Percentiles rank a stretch among this genome's conserved stretches.
Conservation (phyloP, 2,329 filamentous ascomycete species). For the Celoporthe dispersa region DNA sequence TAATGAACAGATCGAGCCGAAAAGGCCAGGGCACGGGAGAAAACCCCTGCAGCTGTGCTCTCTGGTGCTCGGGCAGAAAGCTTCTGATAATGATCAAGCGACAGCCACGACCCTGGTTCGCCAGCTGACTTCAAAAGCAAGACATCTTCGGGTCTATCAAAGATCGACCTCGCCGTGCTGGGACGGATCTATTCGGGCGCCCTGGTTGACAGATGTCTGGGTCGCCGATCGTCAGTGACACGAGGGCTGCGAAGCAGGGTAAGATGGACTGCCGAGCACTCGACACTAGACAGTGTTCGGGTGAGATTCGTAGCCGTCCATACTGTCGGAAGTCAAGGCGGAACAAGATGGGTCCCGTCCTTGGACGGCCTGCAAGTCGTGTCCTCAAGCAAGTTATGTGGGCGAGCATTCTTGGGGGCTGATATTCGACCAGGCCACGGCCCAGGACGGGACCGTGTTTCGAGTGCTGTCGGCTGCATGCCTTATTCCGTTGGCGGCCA, state of each 20-base stretch:
- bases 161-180: neutral
- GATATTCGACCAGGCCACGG: neutral
- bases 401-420: neutral
- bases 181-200: neutral
- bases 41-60: no score
- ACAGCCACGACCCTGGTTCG: no score
- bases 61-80: no score
- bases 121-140: no score
- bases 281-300: no score
- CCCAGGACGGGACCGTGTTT: neutral
- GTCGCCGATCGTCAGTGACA: neutral
- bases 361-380: neutral
- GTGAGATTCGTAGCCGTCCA: neutral
- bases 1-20: no score
- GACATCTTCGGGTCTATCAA: no score
- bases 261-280: no score
- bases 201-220: neutral
- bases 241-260: neutral
- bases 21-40: no score
- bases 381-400: neutral
- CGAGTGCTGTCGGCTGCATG: neutral
- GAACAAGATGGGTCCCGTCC: neutral
- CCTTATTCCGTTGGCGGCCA: neutral
- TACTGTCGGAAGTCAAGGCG: neutral
- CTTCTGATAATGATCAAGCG: no score